Percentiles rank a stretch among this genome's conserved stretches.
These are phyloP conservation scores for Akanthomyces lecanii DNA, from an alignment of 2,329 filamentous ascomycete species.

Conservation along the genomic window DNA sequence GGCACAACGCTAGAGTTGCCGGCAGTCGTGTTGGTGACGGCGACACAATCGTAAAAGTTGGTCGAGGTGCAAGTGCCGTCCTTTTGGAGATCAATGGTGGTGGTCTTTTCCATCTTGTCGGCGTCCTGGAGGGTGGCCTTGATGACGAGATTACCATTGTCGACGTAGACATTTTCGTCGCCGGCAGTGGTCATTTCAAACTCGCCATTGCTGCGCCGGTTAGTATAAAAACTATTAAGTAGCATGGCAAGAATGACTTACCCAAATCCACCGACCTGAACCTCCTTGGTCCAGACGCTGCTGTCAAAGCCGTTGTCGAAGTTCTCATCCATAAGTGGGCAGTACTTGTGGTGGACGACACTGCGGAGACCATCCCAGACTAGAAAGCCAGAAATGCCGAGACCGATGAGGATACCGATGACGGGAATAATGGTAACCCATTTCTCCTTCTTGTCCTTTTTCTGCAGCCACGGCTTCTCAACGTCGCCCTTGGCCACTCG, in stretches of 20 bases:
- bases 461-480: constrained; percentile 73
- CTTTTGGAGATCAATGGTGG: constrained; percentile 61
- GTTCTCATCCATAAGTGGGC: constrained; percentile 61
- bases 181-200: constrained; percentile 71
- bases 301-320: constrained; percentile 55
- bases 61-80: constrained; percentile 65
- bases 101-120: constrained; percentile 60
- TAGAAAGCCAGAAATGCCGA: constrained; percentile 64
- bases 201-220: constrained; percentile 62
- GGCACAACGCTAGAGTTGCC: constrained; percentile 72
- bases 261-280: constrained; percentile 72
- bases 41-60: constrained; percentile 54
- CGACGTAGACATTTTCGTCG: constrained; percentile 70
- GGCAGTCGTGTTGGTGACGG: constrained; percentile 65
- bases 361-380: constrained; percentile 70
- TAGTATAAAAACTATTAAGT: background rate
- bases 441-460: constrained; percentile 73
- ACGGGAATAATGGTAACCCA: constrained; percentile 80
- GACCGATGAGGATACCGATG: constrained; percentile 64
- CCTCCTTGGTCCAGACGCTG: constrained; percentile 68
- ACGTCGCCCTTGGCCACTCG: constrained; percentile 67
- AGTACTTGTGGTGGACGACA: constrained; percentile 73
- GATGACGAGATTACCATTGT: constrained; percentile 67
- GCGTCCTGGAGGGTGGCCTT: constrained; percentile 73
- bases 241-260: constrained; percentile 39